Evolutionary conservation across 2,329 filamentous ascomycete species (phyloP).

Genomic region (Sordariomycetes sp.): DNA sequence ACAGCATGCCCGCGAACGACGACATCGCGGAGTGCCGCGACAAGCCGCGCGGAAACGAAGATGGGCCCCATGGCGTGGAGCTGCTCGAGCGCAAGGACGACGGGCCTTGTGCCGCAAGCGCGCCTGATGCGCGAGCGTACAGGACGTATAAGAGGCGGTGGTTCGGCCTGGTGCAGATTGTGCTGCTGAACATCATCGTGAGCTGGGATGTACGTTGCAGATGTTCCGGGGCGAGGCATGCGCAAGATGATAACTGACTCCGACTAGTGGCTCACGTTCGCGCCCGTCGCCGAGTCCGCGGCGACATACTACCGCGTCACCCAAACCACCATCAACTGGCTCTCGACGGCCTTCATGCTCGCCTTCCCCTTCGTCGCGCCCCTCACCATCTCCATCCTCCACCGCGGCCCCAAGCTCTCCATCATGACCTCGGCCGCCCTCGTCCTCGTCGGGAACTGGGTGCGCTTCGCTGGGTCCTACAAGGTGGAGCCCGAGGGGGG

Average conservation of each 20-base stretch:
- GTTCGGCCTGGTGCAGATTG: slow-evolving; percentile 76
- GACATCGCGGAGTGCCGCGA: background rate
- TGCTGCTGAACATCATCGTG: slow-evolving; percentile 82
- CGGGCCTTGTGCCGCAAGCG: background rate
- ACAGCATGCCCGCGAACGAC: background rate
- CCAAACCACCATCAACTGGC: slow-evolving; percentile 80
- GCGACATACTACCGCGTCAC: slow-evolving; percentile 66
- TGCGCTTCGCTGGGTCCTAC: slow-evolving; percentile 65
- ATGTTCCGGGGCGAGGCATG: background rate
- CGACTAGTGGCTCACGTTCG: slow-evolving; percentile 78
- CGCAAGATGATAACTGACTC: background rate
- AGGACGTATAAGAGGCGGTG: slow-evolving; percentile 71
- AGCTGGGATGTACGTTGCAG: slow-evolving; percentile 91
- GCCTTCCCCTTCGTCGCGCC: slow-evolving; percentile 68
- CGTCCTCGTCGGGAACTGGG: slow-evolving; percentile 78
- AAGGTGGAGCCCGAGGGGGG: slow-evolving; percentile 39
- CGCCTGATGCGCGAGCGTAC: slow-evolving; percentile 13
- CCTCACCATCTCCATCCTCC: slow-evolving; percentile 63
- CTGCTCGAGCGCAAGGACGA: background rate
- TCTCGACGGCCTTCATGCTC: slow-evolving; percentile 80
- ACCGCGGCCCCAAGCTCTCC: slow-evolving; percentile 67
- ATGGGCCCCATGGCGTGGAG: background rate
- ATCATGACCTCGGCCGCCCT: slow-evolving; percentile 66
- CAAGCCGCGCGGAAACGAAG: background rate
- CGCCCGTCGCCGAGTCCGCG: slow-evolving; percentile 66